These are phyloP conservation scores for Gracilaria gracilis DNA, from an alignment of 23 red algal species.

Conservation along the genomic window DNA sequence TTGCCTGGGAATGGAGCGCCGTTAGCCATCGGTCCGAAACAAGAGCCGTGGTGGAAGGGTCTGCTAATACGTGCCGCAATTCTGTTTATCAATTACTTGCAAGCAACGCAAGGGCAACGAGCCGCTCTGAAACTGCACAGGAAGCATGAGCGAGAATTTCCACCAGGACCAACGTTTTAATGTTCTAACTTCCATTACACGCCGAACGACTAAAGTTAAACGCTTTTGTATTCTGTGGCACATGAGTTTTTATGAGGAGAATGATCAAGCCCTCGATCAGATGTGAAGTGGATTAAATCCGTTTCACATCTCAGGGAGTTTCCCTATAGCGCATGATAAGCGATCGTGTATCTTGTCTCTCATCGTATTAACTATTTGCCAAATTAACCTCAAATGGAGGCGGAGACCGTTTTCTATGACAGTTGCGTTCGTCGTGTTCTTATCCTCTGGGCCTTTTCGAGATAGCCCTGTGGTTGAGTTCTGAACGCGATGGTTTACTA, in stretches of 20 bases:
- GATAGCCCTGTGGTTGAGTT: not conserved
- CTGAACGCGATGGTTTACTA: not conserved
- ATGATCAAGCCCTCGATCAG: no score
- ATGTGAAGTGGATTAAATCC: no score
- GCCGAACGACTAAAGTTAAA: not conserved
- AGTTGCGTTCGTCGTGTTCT: not conserved
- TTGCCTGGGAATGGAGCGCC: slow-evolving; percentile 64
- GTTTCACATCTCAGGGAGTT: no score
- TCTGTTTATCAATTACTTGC: slow-evolving; percentile 89
- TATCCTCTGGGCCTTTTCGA: not conserved
- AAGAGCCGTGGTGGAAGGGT: slow-evolving; percentile 87
- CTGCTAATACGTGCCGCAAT: slow-evolving; percentile 81
- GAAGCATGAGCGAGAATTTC: slow-evolving; percentile 76
- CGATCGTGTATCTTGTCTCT: no score
- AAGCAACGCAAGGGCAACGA: slow-evolving; percentile 77
- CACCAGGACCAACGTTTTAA: slow-evolving; percentile 73
- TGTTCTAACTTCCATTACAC: slow-evolving; percentile 41
- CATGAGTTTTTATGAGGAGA: no score
- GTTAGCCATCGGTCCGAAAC: slow-evolving; percentile 41
- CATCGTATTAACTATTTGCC: not conserved
- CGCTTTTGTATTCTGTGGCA: not conserved
- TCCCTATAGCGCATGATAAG: no score
- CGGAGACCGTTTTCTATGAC: not conserved
- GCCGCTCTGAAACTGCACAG: slow-evolving; percentile 54
- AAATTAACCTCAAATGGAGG: not conserved